Evolutionary conservation across 2,329 filamentous ascomycete species (phyloP).

Genomic region (Hypoxylon sp.): DNA sequence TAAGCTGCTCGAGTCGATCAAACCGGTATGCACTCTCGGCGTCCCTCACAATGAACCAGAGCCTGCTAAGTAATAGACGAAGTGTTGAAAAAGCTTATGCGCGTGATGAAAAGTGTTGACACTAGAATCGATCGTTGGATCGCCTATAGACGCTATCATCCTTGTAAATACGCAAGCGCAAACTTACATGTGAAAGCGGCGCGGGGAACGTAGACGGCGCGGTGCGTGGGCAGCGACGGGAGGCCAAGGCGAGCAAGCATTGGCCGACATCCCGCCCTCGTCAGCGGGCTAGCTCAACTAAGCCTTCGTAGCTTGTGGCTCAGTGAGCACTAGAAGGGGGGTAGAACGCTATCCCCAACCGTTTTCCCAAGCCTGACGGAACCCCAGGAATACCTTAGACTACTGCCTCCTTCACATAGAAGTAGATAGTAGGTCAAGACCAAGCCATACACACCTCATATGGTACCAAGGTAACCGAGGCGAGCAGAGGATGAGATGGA

Average conservation of each 20-base stretch:
- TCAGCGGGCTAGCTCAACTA: neutral
- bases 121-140: conserved; percentile 11
- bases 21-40: neutral
- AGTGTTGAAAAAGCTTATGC: conserved; percentile 14
- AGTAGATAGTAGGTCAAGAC: too few relatives aligned
- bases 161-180: conserved; percentile 1
- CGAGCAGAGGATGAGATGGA: neutral
- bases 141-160: neutral
- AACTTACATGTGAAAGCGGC: conserved; percentile 35
- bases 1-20: too few relatives aligned
- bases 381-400: neutral
- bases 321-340: neutral
- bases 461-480: neutral
- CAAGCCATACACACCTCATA: conserved; percentile 13
- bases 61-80: neutral
- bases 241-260: conserved; percentile 3
- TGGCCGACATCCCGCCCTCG: conserved; percentile 10
- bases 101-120: conserved; percentile 24
- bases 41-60: conserved; percentile 3
- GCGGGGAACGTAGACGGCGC: conserved; percentile 17
- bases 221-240: neutral
- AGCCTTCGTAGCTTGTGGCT: neutral
- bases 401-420: too few relatives aligned
- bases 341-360: conserved; percentile 5
- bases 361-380: conserved; percentile 5